Evolutionary conservation across 1,284 basidiomycete species (phyloP).

Genomic region (Puccinia triticina): DNA sequence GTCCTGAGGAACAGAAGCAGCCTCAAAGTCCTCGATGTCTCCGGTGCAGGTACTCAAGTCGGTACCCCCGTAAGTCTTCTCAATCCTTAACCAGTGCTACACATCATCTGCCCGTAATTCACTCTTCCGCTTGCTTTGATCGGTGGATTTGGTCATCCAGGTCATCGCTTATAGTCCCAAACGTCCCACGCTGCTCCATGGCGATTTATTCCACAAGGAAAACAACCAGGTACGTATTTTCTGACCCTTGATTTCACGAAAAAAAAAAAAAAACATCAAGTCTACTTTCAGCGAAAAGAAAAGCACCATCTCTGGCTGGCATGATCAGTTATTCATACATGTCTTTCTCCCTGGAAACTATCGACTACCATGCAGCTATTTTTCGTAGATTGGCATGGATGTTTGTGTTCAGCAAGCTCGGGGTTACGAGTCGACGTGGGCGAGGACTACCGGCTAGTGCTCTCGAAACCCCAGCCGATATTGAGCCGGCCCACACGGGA

Average conservation of each 20-base stretch:
- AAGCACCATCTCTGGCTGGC: background rate
- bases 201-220: conserved; percentile 34
- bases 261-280: background rate
- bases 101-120: background rate
- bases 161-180: conserved; percentile 39
- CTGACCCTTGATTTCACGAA: background rate
- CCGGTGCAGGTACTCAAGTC: conserved; percentile 7
- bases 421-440: conserved; percentile 28
- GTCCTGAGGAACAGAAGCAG: conserved; percentile 31
- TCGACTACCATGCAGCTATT: conserved; percentile 24
- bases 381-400: conserved; percentile 51
- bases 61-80: conserved; percentile 12
- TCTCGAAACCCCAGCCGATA: conserved; percentile 53
- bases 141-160: background rate
- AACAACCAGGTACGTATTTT: conserved; percentile 38
- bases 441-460: conserved; percentile 46
- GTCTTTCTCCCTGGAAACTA: background rate
- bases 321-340: background rate
- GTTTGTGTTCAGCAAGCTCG: conserved; percentile 34
- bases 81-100: background rate
- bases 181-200: conserved; percentile 34
- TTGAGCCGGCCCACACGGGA: conserved; percentile 42
- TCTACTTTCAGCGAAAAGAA: background rate
- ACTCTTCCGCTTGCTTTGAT: background rate
- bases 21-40: conserved; percentile 35